Base-by-base conservation (phyloP, 176 grass and related monocot species). In the Phragmites australis region DNA sequence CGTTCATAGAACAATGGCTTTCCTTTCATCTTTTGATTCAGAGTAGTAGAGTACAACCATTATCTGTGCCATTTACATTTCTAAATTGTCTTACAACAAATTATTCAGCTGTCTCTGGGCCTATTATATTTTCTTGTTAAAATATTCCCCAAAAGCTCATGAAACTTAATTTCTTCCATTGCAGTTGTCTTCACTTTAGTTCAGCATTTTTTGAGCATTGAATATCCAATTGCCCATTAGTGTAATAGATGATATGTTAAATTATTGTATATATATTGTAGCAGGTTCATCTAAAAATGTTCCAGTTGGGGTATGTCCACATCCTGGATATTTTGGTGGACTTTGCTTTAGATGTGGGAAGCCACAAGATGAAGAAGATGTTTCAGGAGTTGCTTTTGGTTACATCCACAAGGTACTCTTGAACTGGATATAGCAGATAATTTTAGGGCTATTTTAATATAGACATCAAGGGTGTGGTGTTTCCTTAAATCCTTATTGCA, bases 381-480 rank as follows among this genome's bases (percentile, higher is more conserved):
- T 74, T 75, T 84, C 88, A 71, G 89, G 84, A 82, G 78, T 91
- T 81, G 79, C 90, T 81, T 87, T 99, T 91, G 92, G 84, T 81
- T 93, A 99, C 74, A 95, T 99, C 43, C 84, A 93, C 79, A 88
- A 93, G 92, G 95, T 98, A 84, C 40, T 34, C n/a, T 46, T 76
- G 56, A 39, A n/a, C 22, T 46, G 51, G 59, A 63, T 71, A 26
- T 26, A 31, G 29, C 39, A 55, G 51, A 70, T 47, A 68, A 77
- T 23, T 51, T 65, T 73, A 56, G 10, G 18, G 32, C 26, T 55
- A 37, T 30, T 43, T 12, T 50, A 41, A 65, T 41, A 73, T 76
- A 76, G 41, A 63, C 8, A 29, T 76, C 6, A 54, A 19, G 53
- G 4, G 3, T 84, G 17, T 68, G 2, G 17, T 44, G 32, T 69